A percentile compares a stretch with the other conserved stretches of the same genome.
Conservation (phyloP, 2,329 filamentous ascomycete species). For the Rutstroemia sp. region DNA sequence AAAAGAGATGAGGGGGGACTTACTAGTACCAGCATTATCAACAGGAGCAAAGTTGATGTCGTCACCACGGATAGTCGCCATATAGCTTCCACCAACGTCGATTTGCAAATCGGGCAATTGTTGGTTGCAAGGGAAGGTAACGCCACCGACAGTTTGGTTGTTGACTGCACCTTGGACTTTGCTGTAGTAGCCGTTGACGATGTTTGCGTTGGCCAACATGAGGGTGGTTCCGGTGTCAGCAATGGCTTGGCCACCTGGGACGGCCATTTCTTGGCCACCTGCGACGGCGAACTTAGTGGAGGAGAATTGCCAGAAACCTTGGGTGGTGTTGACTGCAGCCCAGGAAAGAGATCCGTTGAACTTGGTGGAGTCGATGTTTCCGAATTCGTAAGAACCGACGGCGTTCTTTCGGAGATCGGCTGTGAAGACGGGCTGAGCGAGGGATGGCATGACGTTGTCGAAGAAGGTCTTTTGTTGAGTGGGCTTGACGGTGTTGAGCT, state of each 20-base stretch:
- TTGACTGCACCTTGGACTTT: constrained; percentile 32
- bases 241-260: constrained; percentile 45
- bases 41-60: constrained; percentile 47
- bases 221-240: constrained; percentile 39
- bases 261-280: constrained; percentile 45
- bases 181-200: constrained; percentile 36
- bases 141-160: constrained; percentile 30
- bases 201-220: constrained; percentile 30
- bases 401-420: constrained; percentile 42
- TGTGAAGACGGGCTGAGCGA: constrained; percentile 51
- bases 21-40: constrained; percentile 38
- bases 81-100: constrained; percentile 33
- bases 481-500: constrained; percentile 30
- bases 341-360: constrained; percentile 49
- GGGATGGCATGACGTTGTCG: constrained; percentile 26
- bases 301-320: constrained; percentile 52
- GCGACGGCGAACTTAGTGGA: constrained; percentile 40
- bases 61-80: constrained; percentile 38
- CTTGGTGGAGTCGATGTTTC: constrained; percentile 44
- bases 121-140: constrained; percentile 32
- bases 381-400: constrained; percentile 47
- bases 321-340: constrained; percentile 38
- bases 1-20: constrained; percentile 21
- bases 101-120: constrained; percentile 31
- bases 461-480: constrained; percentile 31